Evolutionary conservation across 2,329 filamentous ascomycete species (phyloP).

Genomic region (Apiospora rasikravindrae): DNA sequence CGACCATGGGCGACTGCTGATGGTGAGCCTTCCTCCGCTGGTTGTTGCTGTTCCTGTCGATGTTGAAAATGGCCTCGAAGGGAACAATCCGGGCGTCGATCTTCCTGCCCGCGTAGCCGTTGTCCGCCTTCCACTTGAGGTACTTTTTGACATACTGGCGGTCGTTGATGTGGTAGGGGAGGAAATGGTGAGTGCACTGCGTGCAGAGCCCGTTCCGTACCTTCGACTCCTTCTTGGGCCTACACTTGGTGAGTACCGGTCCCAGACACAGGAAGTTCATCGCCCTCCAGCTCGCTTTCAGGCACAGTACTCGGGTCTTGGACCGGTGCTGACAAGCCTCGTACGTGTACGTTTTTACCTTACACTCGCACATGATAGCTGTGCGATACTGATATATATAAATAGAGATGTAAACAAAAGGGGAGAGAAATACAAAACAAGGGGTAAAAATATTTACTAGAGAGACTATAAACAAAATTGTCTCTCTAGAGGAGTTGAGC

Average conservation of each 20-base stretch:
- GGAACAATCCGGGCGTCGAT: constrained; percentile 31
- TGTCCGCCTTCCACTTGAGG: constrained; percentile 32
- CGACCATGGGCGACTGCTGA: constrained; percentile 19
- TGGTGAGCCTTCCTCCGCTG: neutral
- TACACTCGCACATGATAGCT: neutral
- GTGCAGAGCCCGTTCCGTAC: constrained; percentile 19
- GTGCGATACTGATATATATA: neutral
- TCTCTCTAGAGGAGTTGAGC: constrained; percentile 12
- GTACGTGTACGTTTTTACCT: constrained; percentile 5
- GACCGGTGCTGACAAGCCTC: constrained; percentile 20
- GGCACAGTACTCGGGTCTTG: neutral
- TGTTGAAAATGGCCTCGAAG: constrained; percentile 25
- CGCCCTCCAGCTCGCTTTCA: constrained; percentile 10
- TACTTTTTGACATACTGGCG: constrained; percentile 31
- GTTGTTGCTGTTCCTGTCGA: neutral
- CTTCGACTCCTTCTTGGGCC: constrained; percentile 12
- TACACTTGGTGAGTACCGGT: constrained; percentile 5
- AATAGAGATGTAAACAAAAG: neutral
- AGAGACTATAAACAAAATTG: neutral
- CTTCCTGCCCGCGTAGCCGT: constrained; percentile 23
- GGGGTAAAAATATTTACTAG: neutral
- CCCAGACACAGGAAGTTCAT: constrained; percentile 15
- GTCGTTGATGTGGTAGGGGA: constrained; percentile 12
- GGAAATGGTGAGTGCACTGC: constrained; percentile 14
- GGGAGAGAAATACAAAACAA: neutral